Percentiles rank a stretch among this genome's conserved stretches.
These are phyloP conservation scores for Neurospora tetraspora DNA, from an alignment of 495 filamentous ascomycete species.

Conservation along the genomic window DNA sequence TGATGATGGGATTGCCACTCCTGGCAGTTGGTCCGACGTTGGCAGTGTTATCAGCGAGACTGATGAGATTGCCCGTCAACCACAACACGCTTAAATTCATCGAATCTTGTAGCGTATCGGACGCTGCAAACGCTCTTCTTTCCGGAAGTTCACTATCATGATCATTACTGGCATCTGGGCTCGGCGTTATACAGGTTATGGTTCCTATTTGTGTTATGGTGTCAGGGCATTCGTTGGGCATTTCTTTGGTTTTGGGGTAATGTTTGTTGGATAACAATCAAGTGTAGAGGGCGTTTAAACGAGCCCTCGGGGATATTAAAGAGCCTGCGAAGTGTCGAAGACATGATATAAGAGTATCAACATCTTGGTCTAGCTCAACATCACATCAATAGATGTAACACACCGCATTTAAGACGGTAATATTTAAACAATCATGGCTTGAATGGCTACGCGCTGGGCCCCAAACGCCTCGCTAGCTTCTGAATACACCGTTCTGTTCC, in stretches of 20 bases:
- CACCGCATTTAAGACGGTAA: not conserved
- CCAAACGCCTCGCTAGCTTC: not conserved
- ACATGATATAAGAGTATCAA: not conserved
- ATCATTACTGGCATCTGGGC: not conserved
- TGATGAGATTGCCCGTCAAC: constrained; percentile 23
- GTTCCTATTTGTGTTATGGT: not conserved
- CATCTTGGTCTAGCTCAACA: not conserved
- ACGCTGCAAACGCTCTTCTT: not conserved
- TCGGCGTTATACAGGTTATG: not conserved
- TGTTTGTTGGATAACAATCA: not conserved
- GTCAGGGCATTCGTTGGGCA: not conserved
- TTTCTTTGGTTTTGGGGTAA: not conserved
- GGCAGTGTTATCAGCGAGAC: constrained; percentile 58
- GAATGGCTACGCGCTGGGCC: not conserved
- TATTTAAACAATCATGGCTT: not conserved
- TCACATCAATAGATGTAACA: not conserved
- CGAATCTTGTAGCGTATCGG: not conserved
- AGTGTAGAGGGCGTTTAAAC: not conserved
- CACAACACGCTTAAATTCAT: not conserved
- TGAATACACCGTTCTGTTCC: not conserved
- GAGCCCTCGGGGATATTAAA: not conserved
- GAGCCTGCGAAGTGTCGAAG: not conserved
- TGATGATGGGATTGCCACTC: constrained; percentile 51
- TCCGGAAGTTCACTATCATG: not conserved
- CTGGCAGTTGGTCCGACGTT: constrained; percentile 69